Conservation (phyloP, 768 basidiomycete species). For the Amanita rimosa region DNA sequence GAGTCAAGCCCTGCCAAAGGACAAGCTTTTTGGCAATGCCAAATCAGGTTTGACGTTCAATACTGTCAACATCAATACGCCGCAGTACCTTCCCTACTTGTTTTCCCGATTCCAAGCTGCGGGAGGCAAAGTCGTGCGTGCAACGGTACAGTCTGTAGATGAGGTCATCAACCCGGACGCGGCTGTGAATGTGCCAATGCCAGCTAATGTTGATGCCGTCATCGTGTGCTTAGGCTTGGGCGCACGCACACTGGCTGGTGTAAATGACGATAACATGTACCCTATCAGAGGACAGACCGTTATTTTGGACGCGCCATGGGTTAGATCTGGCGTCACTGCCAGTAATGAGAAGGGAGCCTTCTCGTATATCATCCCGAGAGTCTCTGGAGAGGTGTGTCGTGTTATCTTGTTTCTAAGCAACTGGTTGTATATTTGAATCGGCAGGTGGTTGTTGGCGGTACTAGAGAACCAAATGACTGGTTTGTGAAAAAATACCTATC, state of each 20-base stretch:
- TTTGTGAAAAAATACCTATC: slow-evolving; percentile 8
- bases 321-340: slow-evolving; percentile 44
- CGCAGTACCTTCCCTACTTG: slow-evolving; percentile 64
- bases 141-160: slow-evolving; percentile 53
- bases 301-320: slow-evolving; percentile 56
- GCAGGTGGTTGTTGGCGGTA: slow-evolving; percentile 46
- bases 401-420: not conserved
- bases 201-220: slow-evolving; percentile 30
- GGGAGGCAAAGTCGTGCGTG: slow-evolving; percentile 55
- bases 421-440: not conserved
- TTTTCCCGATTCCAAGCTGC: slow-evolving; percentile 45
- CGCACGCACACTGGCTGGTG: slow-evolving; percentile 64
- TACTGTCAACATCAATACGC: slow-evolving; percentile 61
- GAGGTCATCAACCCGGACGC: slow-evolving; percentile 48
- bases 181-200: not conserved
- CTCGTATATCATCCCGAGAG: slow-evolving; percentile 52
- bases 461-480: slow-evolving; percentile 47
- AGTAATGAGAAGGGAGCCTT: slow-evolving; percentile 27
- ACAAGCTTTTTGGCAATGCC: slow-evolving; percentile 20
- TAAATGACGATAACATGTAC: slow-evolving; percentile 64
- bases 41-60: slow-evolving; percentile 45
- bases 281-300: slow-evolving; percentile 84
- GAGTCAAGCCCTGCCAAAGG: slow-evolving; percentile 24
- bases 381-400: slow-evolving; percentile 6
- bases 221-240: slow-evolving; percentile 68